Evolutionary conservation across 257 asterid species (phyloP), one percentile per base, ranked within the genome.

Genomic region (Capsicum chinense): DNA sequence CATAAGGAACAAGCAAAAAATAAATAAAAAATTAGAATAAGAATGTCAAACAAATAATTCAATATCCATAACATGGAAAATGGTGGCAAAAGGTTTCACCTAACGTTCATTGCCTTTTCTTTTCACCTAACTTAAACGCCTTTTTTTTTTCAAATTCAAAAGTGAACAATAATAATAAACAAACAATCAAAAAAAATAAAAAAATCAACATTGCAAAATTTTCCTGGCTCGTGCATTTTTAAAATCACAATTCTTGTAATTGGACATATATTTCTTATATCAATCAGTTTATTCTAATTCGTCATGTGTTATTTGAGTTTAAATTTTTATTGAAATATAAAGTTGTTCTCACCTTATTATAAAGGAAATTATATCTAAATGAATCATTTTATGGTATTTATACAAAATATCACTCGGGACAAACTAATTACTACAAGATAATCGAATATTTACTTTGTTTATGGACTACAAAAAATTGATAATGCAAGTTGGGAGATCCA

Each of bases 1-100:
- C 26, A 26, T 26, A 26, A 26, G 26, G 26, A 26, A 26, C 26
- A 26, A 26, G 26, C 26, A 26, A 26, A 44, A 1, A 15, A 3
- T 17, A 9, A 90, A 66, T 17, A 9, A 90, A 66, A 90, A 39
- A 39, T 60, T 83, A 9, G 85, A 70, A 87, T 73, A 79, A 57
- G 8, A 87, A 84, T 84, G 76, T 63, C 66, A 44, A n/a, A 66
- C 39, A 82, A 63, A 48, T 44, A 37, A 17, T 42, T 48, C 6
- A 52, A 26, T 37, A 81, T 5, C 62, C n/a, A 39, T 39, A 39
- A 9, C 0, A 42, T 42, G 37, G 37, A 39, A 17, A 44, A 47
- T 2, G 10, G 3, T 10, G 11, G 42, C n/a, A 73, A 47, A 12
- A 19, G 42, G 35, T 71, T 67, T 71, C 39, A 44, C 79, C 79